Evolutionary conservation across 2,329 filamentous ascomycete species (phyloP).

Genomic region (Magnaporthiopsis incrustans): DNA sequence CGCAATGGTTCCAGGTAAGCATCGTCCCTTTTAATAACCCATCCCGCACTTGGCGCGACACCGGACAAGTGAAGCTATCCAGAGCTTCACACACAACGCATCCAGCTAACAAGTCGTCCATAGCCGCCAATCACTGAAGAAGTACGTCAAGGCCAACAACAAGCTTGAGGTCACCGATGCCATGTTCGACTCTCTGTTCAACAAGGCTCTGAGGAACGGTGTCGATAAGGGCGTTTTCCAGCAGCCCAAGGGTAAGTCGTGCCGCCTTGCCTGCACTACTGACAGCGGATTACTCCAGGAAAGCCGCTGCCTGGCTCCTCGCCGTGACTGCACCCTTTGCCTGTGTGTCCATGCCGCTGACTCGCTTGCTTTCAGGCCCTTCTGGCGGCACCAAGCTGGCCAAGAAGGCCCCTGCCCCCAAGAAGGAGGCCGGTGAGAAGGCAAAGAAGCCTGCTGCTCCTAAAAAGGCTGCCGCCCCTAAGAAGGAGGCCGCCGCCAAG

Average conservation of each 20-base stretch:
- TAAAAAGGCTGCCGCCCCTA: conserved; percentile 29
- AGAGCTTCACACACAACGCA: conserved; percentile 8
- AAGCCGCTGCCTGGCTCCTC: background rate
- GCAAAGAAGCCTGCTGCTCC: conserved; percentile 27
- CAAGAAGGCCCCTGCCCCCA: conserved; percentile 54
- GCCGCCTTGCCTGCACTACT: background rate
- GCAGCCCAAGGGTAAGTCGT: conserved; percentile 76
- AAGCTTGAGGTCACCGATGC: conserved; percentile 33
- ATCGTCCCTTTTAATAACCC: conserved; percentile 10
- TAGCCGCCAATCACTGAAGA: conserved; percentile 53
- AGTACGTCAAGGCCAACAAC: conserved; percentile 52
- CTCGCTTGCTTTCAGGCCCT: conserved; percentile 44
- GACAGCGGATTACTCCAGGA: no score
- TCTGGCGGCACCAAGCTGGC: conserved; percentile 90
- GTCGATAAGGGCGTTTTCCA: conserved; percentile 82
- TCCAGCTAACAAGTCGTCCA: conserved; percentile 20
- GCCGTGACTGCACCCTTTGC: background rate
- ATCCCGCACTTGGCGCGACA: conserved; percentile 8
- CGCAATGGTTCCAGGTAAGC: conserved; percentile 48
- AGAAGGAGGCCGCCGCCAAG: conserved; percentile 37
- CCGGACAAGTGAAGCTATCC: conserved; percentile 12
- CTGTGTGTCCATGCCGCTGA: conserved; percentile 10
- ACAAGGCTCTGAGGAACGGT: conserved; percentile 73
- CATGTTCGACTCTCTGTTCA: conserved; percentile 69
- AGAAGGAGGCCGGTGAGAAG: conserved; percentile 24